Percentiles rank a stretch among this genome's conserved stretches.
Evolutionary conservation across 2,329 filamentous ascomycete species (phyloP).

Genomic region (Domatiomyces catenatus): DNA sequence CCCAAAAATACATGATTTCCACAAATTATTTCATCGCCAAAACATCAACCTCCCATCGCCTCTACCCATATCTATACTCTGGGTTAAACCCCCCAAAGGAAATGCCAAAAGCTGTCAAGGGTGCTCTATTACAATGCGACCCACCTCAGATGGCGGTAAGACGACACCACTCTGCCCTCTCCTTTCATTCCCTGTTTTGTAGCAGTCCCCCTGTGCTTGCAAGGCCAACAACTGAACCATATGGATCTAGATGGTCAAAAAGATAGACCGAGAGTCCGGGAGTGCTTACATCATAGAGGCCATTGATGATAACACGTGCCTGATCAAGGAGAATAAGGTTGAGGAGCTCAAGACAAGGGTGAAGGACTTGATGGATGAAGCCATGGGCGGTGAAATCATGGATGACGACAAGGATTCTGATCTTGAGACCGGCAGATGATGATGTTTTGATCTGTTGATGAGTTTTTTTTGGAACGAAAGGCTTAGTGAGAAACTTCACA

Average conservation of each 20-base stretch:
- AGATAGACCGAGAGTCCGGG: conserved; percentile 16
- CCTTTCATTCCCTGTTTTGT: no score
- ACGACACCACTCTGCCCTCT: neutral
- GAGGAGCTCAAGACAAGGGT: conserved; percentile 18
- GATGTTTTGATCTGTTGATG: neutral
- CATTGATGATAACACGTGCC: conserved; percentile 17
- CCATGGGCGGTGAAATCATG: conserved; percentile 15
- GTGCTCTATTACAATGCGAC: conserved; percentile 18
- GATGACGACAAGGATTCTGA: conserved; percentile 16
- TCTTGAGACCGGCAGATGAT: neutral
- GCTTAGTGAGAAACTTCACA: no score
- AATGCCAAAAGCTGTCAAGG: conserved; percentile 18
- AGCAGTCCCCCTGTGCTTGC: no score
- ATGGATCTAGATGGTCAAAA: conserved; percentile 13
- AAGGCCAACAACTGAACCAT: neutral
- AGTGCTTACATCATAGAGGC: conserved; percentile 18
- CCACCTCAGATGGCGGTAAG: conserved; percentile 17
- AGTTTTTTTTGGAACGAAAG: no score
- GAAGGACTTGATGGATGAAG: conserved; percentile 17
- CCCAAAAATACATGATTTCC: no score
- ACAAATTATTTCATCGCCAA: no score
- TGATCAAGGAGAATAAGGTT: conserved; percentile 18
- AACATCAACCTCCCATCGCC: neutral
- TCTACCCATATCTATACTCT: neutral
- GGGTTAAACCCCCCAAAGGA: neutral